phyloP scores from a whole-genome alignment of 768 basidiomycete species.

The Pulveroboletus sp. region DNA sequence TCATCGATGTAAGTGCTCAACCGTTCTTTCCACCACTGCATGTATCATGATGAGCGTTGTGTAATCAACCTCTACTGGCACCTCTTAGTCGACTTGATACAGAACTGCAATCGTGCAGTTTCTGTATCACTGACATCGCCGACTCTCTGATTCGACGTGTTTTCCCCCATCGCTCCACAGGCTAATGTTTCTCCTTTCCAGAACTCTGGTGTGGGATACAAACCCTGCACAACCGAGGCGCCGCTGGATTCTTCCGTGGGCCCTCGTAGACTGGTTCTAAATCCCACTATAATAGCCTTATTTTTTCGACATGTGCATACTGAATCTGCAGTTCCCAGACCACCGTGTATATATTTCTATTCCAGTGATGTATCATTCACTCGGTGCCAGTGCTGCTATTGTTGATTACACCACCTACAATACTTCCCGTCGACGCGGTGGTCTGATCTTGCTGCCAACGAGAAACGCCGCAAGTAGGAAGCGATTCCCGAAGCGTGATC shows the following conservation, averaged over 20 bases:
- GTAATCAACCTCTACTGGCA: constrained; percentile 69
- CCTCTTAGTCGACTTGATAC: constrained; percentile 86
- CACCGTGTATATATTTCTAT: constrained; percentile 5
- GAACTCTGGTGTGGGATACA: background rate
- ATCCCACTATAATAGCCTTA: constrained; percentile 3
- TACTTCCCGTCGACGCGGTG: constrained; percentile 43
- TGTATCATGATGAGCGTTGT: constrained; percentile 78
- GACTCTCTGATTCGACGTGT: constrained; percentile 42
- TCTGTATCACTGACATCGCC: constrained; percentile 78
- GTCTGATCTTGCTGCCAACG: constrained; percentile 51
- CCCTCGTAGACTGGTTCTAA: no score
- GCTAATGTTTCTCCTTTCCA: constrained; percentile 4
- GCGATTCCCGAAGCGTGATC: constrained; percentile 66
- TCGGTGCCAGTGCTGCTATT: background rate
- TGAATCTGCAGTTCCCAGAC: constrained; percentile 2
- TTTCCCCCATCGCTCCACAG: background rate
- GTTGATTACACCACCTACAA: background rate
- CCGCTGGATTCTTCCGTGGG: no score
- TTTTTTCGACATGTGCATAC: constrained; percentile 2
- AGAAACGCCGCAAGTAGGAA: constrained; percentile 48
- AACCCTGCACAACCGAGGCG: background rate
- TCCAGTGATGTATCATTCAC: background rate
- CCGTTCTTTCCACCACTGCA: background rate
- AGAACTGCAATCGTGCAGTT: constrained; percentile 31
- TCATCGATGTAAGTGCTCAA: constrained; percentile 15